Percentiles rank a stretch among this genome's conserved stretches.
Evolutionary conservation across 1,284 basidiomycete genomes (phyloP).

Genomic region (Chiua sp.): DNA sequence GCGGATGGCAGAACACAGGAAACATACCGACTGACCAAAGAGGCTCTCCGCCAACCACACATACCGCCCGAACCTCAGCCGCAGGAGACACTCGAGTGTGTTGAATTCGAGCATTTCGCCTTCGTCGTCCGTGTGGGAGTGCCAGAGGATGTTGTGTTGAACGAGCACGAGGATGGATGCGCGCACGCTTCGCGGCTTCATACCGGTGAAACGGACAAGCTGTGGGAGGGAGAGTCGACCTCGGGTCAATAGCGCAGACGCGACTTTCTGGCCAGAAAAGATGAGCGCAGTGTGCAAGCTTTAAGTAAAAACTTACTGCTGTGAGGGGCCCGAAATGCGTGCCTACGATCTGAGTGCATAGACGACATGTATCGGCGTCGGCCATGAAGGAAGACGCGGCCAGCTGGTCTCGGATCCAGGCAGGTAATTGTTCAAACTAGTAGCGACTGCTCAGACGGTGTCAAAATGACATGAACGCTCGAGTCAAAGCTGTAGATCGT

Average conservation of each 20-base stretch:
- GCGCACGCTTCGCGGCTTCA: slow-evolving; percentile 69
- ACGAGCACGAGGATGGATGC: slow-evolving; percentile 83
- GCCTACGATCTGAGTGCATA: slow-evolving; percentile 79
- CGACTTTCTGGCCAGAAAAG: slow-evolving; percentile 64
- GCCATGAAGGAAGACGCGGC: slow-evolving; percentile 55
- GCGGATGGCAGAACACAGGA: neutral
- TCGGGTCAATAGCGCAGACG: slow-evolving; percentile 81
- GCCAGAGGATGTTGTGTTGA: slow-evolving; percentile 93
- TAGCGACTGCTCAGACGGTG: neutral
- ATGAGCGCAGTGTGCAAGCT: slow-evolving; percentile 7
- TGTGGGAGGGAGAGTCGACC: slow-evolving; percentile 82
- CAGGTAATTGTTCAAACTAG: neutral
- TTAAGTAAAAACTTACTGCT: slow-evolving; percentile 54
- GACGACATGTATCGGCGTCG: slow-evolving; percentile 67
- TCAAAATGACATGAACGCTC: slow-evolving; percentile 9
- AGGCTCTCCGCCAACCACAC: slow-evolving; percentile 74
- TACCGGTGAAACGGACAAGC: slow-evolving; percentile 66
- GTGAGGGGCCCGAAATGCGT: slow-evolving; percentile 82
- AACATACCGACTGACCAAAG: slow-evolving; percentile 72
- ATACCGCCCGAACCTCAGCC: slow-evolving; percentile 81
- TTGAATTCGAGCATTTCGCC: slow-evolving; percentile 83
- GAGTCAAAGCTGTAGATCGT: neutral
- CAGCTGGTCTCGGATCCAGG: neutral
- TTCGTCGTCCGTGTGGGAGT: slow-evolving; percentile 76
- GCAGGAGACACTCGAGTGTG: slow-evolving; percentile 77